Conservation (phyloP, 2,329 filamentous ascomycete genomes). For the Rugonectria rugulosa region DNA sequence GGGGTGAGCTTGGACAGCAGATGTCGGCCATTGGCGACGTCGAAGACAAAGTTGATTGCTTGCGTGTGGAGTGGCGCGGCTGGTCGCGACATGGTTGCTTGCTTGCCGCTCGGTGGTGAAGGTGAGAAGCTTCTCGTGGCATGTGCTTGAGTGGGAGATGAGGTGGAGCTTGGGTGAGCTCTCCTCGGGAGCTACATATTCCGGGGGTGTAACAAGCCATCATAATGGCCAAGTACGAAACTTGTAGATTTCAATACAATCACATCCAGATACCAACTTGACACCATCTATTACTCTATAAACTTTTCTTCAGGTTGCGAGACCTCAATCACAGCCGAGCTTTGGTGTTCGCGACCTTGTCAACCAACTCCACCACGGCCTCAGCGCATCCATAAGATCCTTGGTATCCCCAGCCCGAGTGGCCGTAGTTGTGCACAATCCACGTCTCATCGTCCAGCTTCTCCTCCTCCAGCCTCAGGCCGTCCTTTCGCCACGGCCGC, state of each 20-base stretch:
- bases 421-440: constrained; percentile 84
- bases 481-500: constrained; percentile 75
- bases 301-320: not conserved
- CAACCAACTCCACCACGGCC: constrained; percentile 70
- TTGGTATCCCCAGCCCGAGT: constrained; percentile 80
- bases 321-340: constrained; percentile 38
- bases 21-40: constrained; percentile 59
- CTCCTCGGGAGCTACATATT: constrained; percentile 39
- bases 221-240: not conserved
- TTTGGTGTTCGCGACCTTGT: constrained; percentile 57
- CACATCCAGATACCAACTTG: not conserved
- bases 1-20: constrained; percentile 59
- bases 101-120: constrained; percentile 20
- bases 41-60: constrained; percentile 45
- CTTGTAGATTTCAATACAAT: not conserved
- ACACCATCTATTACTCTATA: not conserved
- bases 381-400: constrained; percentile 75
- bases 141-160: constrained; percentile 14
- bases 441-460: constrained; percentile 59
- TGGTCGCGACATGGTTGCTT: constrained; percentile 39
- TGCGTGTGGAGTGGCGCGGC: constrained; percentile 35
- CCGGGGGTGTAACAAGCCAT: not conserved
- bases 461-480: constrained; percentile 74
- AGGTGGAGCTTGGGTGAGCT: constrained; percentile 28
- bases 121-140: constrained; percentile 25